Evolutionary conservation across 2,329 filamentous ascomycete genomes (phyloP), one percentile per base, ranked within the genome.

Genomic region (Sarocladium oryzae): DNA sequence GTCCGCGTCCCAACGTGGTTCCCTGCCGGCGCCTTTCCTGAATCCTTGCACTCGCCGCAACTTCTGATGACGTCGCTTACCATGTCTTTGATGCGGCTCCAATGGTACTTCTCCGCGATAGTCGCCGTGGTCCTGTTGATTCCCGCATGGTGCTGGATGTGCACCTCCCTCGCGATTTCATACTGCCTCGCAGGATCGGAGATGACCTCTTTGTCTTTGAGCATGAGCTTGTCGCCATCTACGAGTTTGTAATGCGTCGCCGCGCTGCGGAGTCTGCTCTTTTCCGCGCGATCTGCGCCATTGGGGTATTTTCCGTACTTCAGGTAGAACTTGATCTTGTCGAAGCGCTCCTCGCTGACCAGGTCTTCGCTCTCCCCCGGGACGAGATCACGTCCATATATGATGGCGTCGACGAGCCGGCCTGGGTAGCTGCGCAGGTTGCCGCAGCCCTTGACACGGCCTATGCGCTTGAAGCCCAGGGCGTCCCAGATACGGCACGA

Each of bases 101-200:
- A 99, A 70, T 97, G 93, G 65, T 92, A 96, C 63, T 86, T 87
- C 64, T 96, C 89, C 10, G 92, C 89, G 61, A 99, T 96, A 18
- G 84, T 86, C 18, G 92, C 91, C 1, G 92, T 97, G 0, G 92
- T 97, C 73, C 96, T 96, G 75, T 99, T 99, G 75, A 97, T 97
- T 49, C 93, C 93, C 6, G 87, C 89, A 64, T 99, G 93, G 37
- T 85, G 78, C 52, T 72, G 68, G 52, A 82, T 75, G 68, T 99
- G 93, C 33, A 91, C 78, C 53, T 78, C 75, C 41, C 87, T 78
- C 11, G 91, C 89, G 60, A 97, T 93, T 54, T 93, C 88, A 66
- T 95, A 95, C 72, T 99, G 93, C 57, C 84, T 82, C 61, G 87
- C 82, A 11, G 90, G 89, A 66, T 96, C 91, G 23, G 88, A 87